Evolutionary conservation across 1,284 basidiomycete species (phyloP).

Genomic region (Tilletia caries): DNA sequence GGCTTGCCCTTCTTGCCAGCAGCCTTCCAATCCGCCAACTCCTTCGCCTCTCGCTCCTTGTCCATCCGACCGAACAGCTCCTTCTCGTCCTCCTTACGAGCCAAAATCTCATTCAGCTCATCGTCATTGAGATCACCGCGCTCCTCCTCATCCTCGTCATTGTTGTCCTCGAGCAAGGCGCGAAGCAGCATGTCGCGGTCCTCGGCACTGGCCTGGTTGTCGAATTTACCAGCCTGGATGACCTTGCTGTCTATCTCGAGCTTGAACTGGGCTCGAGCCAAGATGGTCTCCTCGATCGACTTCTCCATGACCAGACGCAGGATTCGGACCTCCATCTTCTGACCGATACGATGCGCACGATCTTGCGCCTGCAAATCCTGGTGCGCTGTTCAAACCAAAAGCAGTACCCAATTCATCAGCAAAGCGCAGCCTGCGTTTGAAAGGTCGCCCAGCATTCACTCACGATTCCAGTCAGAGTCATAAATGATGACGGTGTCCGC

Average conservation of each 20-base stretch:
- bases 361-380: constrained; percentile 78
- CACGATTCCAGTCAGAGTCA: constrained; percentile 56
- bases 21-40: constrained; percentile 68
- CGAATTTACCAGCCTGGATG: constrained; percentile 82
- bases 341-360: constrained; percentile 95
- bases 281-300: constrained; percentile 96
- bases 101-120: constrained; percentile 89
- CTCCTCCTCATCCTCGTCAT: constrained; percentile 53
- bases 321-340: constrained; percentile 96
- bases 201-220: constrained; percentile 96
- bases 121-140: constrained; percentile 94
- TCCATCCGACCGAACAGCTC: constrained; percentile 82
- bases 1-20: constrained; percentile 64
- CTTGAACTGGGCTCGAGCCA: constrained; percentile 89
- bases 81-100: constrained; percentile 77
- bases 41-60: constrained; percentile 71
- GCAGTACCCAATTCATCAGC: not conserved
- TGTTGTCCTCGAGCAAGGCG: constrained; percentile 56
- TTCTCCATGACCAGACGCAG: constrained; percentile 95
- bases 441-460: not conserved
- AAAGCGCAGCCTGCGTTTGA: not conserved
- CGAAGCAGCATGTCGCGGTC: constrained; percentile 94
- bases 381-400: constrained; percentile 27
- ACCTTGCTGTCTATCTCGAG: constrained; percentile 99
- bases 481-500: constrained; percentile 99